A percentile compares a stretch with the other conserved stretches of the same genome.
Conservation (phyloP, 1,139 yeast genomes). For the Blastobotrys apis region DNA sequence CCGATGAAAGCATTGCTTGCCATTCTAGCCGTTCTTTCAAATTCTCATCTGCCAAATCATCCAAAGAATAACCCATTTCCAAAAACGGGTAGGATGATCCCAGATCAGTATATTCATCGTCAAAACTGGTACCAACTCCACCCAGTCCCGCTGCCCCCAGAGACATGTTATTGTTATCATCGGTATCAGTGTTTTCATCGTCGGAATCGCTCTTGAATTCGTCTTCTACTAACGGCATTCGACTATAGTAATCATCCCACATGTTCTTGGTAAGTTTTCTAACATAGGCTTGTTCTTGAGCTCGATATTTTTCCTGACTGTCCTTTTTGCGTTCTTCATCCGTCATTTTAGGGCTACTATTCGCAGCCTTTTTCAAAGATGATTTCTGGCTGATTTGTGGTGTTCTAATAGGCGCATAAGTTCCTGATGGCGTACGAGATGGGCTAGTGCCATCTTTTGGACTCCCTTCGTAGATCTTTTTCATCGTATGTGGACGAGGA, state of each 20-base stretch:
- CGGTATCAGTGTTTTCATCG: slow-evolving; percentile 1
- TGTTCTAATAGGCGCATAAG: slow-evolving; percentile 30
- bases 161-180: slow-evolving; percentile 23
- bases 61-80: slow-evolving; percentile 19
- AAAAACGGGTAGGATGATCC: slow-evolving; percentile 28
- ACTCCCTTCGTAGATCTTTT: slow-evolving; percentile 1
- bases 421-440: slow-evolving; percentile 27
- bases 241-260: slow-evolving; percentile 51
- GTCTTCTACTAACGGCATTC: slow-evolving; percentile 22
- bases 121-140: slow-evolving; percentile 35
- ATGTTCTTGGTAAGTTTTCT: slow-evolving; percentile 59
- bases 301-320: slow-evolving; percentile 36
- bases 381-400: slow-evolving; percentile 12
- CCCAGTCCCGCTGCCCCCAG: slow-evolving; percentile 28
- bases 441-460: slow-evolving; percentile 14
- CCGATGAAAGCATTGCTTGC: slow-evolving; percentile 91
- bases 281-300: slow-evolving; percentile 68
- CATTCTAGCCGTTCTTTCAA: slow-evolving; percentile 84
- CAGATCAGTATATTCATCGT: slow-evolving; percentile 34
- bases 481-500: background rate
- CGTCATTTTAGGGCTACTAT: background rate
- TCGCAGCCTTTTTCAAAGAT: slow-evolving; percentile 10
- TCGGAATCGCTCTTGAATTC: slow-evolving; percentile 16
- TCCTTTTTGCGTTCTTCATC: slow-evolving; percentile 16
- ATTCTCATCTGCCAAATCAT: slow-evolving; percentile 38